Base-by-base conservation (phyloP, 2,329 filamentous ascomycete genomes). In the Trichoderma harzianum region DNA sequence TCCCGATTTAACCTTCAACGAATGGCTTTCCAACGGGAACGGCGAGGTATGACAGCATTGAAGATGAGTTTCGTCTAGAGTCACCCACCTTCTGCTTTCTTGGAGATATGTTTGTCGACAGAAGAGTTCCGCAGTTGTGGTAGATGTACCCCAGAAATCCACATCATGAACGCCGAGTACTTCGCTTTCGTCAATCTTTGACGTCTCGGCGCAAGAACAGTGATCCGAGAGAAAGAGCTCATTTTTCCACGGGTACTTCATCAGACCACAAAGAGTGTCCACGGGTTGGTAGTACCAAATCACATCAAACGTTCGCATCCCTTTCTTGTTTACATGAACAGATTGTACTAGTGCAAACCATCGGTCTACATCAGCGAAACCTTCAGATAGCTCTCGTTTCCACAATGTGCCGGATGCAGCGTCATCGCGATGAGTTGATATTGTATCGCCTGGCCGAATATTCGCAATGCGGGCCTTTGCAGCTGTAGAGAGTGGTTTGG, bases 141-240 rank as follows among this genome's bases (percentile, higher is more conserved):
- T 78, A 0, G 88, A 86, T 1, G 80, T 79, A 0, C 84, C 84
- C 7, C 88, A 87, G 80, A 88, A 90, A 73, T 88, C 84, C 0
- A 95, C 85, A 0, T 84, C 74, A 53, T 92, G 87, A 1, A 86
- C 87, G 0, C 84, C 84, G 0, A 89, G 76, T 0, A 94, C 83
- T 39, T 93, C 86, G 0, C 85, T 79, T 1, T 86, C 84, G 0
- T 83, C 75, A 3, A 93, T 83, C 32, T 85, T 84, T 0, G 81
- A 72, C 0, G 71, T 72, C 10, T 87, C 83, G 0, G 82, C 78
- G 73, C 93, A 96, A 1, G 90, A 92, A 80, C 93, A 95, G 72
- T 94, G 89, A 65, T 94, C 88, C 0, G 90, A 93, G 0, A 95
- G 80, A 73, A 96, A 96, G 0, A 96, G 80, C 79, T 97, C 93